Evolutionary conservation across 495 filamentous ascomycete species (phyloP).

Genomic region (Aspergillus homomorphus): DNA sequence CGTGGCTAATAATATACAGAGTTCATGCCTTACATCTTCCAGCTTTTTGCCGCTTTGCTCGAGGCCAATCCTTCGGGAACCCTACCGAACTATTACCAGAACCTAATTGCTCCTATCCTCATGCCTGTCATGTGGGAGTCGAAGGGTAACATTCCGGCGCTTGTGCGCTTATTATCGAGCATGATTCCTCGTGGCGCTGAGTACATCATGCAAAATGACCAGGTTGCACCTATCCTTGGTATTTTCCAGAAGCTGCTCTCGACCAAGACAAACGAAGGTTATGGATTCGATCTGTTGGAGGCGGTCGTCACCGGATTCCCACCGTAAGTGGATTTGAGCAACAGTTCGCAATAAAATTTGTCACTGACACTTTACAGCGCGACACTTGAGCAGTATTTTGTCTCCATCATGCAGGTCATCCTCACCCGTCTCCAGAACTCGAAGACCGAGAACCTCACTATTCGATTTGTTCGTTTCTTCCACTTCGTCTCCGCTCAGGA

Average conservation of each 20-base stretch:
- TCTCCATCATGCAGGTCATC: constrained; percentile 73
- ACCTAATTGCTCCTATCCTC: constrained; percentile 70
- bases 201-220: constrained; percentile 69
- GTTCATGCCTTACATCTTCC: constrained; percentile 95
- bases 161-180: constrained; percentile 78
- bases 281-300: constrained; percentile 88
- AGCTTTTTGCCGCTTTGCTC: constrained; percentile 84
- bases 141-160: constrained; percentile 86
- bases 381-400: constrained; percentile 71
- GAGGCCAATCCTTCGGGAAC: constrained; percentile 73
- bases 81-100: constrained; percentile 72
- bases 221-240: constrained; percentile 75
- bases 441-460: constrained; percentile 75
- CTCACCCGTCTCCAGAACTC: constrained; percentile 74
- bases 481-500: constrained; percentile 79
- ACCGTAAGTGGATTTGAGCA: constrained; percentile 48
- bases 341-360: constrained; percentile 16
- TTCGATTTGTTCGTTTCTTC: constrained; percentile 85
- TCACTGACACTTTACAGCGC: constrained; percentile 38
- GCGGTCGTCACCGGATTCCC: constrained; percentile 67
- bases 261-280: constrained; percentile 69
- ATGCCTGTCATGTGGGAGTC: constrained; percentile 80
- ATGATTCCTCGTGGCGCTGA: constrained; percentile 73
- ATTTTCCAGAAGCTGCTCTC: constrained; percentile 88
- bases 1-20: constrained; percentile 49